Evolutionary conservation across 1,284 basidiomycete species (phyloP), one percentile per base, ranked within the genome.

Genomic region (Boletellus sp.): DNA sequence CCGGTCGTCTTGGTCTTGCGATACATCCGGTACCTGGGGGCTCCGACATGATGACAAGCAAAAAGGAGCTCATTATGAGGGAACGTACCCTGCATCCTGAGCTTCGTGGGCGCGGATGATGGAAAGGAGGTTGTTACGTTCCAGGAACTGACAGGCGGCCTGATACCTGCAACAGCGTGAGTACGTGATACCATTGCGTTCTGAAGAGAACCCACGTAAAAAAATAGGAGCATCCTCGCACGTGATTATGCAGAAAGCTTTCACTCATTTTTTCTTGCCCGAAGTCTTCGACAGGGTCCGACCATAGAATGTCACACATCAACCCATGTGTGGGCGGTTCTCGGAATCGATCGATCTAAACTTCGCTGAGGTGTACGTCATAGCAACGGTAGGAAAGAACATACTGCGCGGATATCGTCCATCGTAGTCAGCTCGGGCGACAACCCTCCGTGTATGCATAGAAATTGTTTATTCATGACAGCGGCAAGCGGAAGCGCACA

Each of bases 381-480:
- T 26, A 27, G 8, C 21, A 33, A 33, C 2, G 17, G 8, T 4
- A 19, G 25, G n/a, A 20, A 38, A 14, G 21, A 9, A 45, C 80
- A 48, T 50, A 91, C 90, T 19, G 72, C 73, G 36, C 90, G 82
- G 45, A 96, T 79, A 68, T 96, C 93, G 55, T 96, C 93, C 36
- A 96, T 77, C 1, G 92, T 94, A 60, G 91, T 84, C 30, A 96
- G 71, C 62, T 96, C 93, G 0, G 93, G 93, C 0, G 88, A 92
- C 22, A 96, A 77, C 33, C 93, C 94, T 44, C 93, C 93, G 58
- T 96, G 93, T 49, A 96, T 94, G 69, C 94, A 96, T 52, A 96
- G 73, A 71, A 96, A 96, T 68, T 96, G 93, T 70, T 95, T 95
- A 78, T 96, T 96, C 91, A 96, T 94, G 64, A 96, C 72, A 14